Base-by-base conservation (phyloP, 2,329 filamentous ascomycete genomes). In the Bimuria novae-zelandiae region DNA sequence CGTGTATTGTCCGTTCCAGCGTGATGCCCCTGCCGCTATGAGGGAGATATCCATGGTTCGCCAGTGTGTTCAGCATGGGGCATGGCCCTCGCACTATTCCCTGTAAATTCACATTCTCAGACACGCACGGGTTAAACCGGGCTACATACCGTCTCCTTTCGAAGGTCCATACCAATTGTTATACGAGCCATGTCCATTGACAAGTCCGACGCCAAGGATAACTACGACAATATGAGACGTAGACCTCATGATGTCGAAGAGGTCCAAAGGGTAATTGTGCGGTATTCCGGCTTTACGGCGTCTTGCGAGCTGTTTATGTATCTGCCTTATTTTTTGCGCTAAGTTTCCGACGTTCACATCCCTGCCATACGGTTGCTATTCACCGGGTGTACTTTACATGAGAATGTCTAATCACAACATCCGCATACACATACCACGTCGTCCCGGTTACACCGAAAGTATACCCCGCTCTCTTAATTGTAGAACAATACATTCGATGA, bases 31-130 rank as follows among this genome's bases (percentile, higher is more conserved):
- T 64, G 39, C 71, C 72, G 45, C 63, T 51, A 29, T 60, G 64
- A 3, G 69, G 66, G 7, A 73, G 52, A 53, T 67, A 63, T 14
- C 55, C 56, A 47, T 70, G 68, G 53, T 71, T 72, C 11, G 66
- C 66, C 8, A 69, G 55, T 1, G 63, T 58, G 43, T 72, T 72
- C 6, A 70, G 51, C 22, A 56, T 60, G 0, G 68, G 68, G 43
- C 69, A 72, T n/a, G 69, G 68, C 6, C 47, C 52, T 36, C 58
- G 49, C n/a, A 46, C 49, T 52, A 27, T 8, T 7, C 17, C 1
- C 3, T 36, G 39, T 50, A 12, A 47, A 33, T 27, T n/a, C n/a
- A n/a, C n/a, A 29, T 19, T 7, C 12, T 17, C 25, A 27, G 25
- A 11, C 8, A 19, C 21, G 19, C 19, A 22, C 22, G 8, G 7